Evolutionary conservation across 2,329 filamentous ascomycete genomes (phyloP), one percentile per base, ranked within the genome.

Genomic region (Aspergillus novofumigatus): DNA sequence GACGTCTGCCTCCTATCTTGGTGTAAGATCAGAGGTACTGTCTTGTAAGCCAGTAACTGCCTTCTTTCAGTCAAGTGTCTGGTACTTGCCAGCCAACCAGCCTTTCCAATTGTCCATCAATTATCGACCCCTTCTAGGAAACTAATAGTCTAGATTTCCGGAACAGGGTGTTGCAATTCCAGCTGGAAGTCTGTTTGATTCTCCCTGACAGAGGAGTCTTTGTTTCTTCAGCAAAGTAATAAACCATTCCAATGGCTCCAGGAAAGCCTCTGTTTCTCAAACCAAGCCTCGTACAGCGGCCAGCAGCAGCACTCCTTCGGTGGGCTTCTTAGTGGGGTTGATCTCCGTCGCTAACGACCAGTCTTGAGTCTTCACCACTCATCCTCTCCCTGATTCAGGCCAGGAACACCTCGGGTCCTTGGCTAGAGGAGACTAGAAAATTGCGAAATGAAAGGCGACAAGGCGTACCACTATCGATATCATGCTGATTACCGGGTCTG

Each of bases 321-420:
- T 64, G 60, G 63, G 53, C 59, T 63, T 48, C 48, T 53, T 47
- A 58, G 63, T 62, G 64, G 64, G 58, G 64, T 57, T 57, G 64
- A 66, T 66, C 64, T 66, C 64, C 62, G 55, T 56, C 53, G 42
- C 55, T 52, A 53, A 59, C 62, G 55, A 56, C 64, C 61, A 65
- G 59, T 65, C 59, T 57, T 62, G 54, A 58, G 59, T 65, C 59
- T 57, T 62, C 54, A 57, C 62, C 62, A 63, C 59, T 59, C 61
- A 61, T 60, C 62, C 51, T 23, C 63, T 60, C 58, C 59, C 61
- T 59, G 59, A 54, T 60, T 61, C 59, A 59, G 56, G 54, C 58
- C 64, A 63, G 61, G 64, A 65, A 66, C 64, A 66, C 61, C 62
- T 65, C 58, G 59, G 63, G 57, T 56, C 55, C 63, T 65, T 63